phyloP scores from a whole-genome alignment of 164 flowering plant genomes.

The Sextonia rubra region DNA sequence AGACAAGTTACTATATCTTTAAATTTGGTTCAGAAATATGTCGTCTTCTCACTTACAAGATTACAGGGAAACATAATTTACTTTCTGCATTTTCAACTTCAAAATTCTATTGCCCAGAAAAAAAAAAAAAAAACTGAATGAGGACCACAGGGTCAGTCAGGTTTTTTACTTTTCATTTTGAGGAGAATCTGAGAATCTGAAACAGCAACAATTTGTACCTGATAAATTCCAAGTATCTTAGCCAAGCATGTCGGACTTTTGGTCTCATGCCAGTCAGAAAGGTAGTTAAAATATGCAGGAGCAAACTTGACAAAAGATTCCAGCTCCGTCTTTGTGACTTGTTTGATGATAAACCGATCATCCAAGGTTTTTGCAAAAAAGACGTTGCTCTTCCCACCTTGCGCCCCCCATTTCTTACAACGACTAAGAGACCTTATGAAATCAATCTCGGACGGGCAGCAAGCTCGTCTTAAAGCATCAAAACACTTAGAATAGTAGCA shows the following conservation, averaged over 20 bases:
- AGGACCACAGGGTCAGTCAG: background rate
- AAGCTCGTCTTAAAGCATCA: slow-evolving; percentile 77
- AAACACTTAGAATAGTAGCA: slow-evolving; percentile 81
- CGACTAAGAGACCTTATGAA: slow-evolving; percentile 85
- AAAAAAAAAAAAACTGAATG: no score
- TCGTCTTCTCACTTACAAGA: background rate
- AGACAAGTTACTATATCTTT: no score
- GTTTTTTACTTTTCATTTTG: no score
- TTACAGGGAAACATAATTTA: background rate
- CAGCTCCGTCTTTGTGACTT: slow-evolving; percentile 92
- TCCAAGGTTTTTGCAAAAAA: slow-evolving; percentile 97
- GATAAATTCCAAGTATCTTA: slow-evolving; percentile 90
- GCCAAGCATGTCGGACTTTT: slow-evolving; percentile 94
- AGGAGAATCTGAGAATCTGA: no score
- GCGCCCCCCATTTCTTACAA: slow-evolving; percentile 99
- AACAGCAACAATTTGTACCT: slow-evolving; percentile 38
- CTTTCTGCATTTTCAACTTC: background rate
- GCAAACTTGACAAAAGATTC: slow-evolving; percentile 94
- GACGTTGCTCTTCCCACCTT: slow-evolving; percentile 98
- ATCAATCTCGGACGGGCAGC: slow-evolving; percentile 86
- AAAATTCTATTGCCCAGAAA: background rate
- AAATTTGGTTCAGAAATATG: no score
- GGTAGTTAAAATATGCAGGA: slow-evolving; percentile 81
- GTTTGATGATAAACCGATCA: slow-evolving; percentile 90
- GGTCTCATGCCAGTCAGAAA: slow-evolving; percentile 70